phyloP scores from a whole-genome alignment of 73 alveolate species.

The Symbiodinium pilosum region DNA sequence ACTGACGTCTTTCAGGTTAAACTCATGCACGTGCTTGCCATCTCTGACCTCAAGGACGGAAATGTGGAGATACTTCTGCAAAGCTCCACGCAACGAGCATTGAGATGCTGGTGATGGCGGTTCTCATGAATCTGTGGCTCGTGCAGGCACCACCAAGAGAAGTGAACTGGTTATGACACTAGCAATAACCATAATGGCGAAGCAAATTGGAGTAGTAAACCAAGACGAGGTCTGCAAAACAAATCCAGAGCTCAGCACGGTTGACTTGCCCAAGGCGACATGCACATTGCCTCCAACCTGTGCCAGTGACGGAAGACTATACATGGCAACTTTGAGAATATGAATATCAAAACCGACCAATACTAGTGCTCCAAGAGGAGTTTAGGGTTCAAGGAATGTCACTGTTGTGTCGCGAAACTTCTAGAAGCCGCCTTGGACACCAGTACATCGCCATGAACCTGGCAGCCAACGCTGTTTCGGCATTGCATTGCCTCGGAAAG shows the following conservation, averaged over 20 bases:
- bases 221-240: too few relatives aligned
- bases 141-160: too few relatives aligned
- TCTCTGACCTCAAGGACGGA: slow-evolving; percentile 35
- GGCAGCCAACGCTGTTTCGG: slow-evolving; percentile 94
- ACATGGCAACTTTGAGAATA: too few relatives aligned
- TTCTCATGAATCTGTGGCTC: not conserved
- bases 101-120: not conserved
- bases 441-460: slow-evolving; percentile 80
- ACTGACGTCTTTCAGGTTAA: slow-evolving; percentile 73
- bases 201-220: too few relatives aligned
- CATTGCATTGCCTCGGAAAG: slow-evolving; percentile 83
- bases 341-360: too few relatives aligned
- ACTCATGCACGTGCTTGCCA: slow-evolving; percentile 94
- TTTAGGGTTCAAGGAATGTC: too few relatives aligned
- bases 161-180: too few relatives aligned
- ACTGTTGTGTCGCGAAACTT: too few relatives aligned
- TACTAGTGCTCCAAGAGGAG: too few relatives aligned
- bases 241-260: not conserved
- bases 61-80: not conserved
- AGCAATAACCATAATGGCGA: too few relatives aligned
- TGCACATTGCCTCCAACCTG: slow-evolving; percentile 93
- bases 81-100: not conserved
- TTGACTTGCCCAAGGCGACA: slow-evolving; percentile 88
- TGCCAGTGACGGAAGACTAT: not conserved
- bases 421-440: slow-evolving; percentile 81